Base-by-base conservation (phyloP, 2,329 filamentous ascomycete species). In the Chalara sp. region DNA sequence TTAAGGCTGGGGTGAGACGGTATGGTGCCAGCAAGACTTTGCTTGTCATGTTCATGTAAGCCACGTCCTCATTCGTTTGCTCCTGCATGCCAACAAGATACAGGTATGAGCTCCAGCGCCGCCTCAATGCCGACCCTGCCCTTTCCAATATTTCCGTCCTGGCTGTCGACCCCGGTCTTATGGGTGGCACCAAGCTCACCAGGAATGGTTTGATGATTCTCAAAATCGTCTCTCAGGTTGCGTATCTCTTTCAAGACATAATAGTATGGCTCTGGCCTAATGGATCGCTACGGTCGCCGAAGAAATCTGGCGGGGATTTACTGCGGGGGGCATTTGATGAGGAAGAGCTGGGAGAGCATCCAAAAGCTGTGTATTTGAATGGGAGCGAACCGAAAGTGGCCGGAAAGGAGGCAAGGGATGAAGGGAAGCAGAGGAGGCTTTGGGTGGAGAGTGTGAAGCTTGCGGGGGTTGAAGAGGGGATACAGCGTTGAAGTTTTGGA, bases 251-350 rank as follows among this genome's bases (percentile, higher is more conserved):
- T 40, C 51, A 52, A n/a, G 11, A 32, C 5, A 50, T 53, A 21
- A n/a, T 32, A 2, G 56, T 58, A 6, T 33, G 66, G 4, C 54
- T 65, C 5, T 41, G 7, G 21, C 66, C 68, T 0, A 72, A 71
- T 42, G 68, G 67, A 1, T 33, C 55, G 0, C 44, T 66, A 8
- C 61, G 69, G 8, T 58, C 68, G 2, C 2, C 58, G 13, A 59
- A 56, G 53, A 70, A 71, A 58, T 68, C 66, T 32, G 68, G 65
- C 1, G 57, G 46, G 6, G 68, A 71, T 56, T 56, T 61, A 30
- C 46, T 68, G 31, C 56, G 58, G 5, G 65, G 68, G 10, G 63
- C 61, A 32, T 68, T 70, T 45, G 61, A 67, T 32, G 49, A 50
- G 40, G 46, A 52, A 8, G 41, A 28, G 50, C 58, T 40, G 50